These are phyloP conservation scores for Beta macrorhiza DNA, from an alignment of 179 eudicot species.

Conservation along the genomic window DNA sequence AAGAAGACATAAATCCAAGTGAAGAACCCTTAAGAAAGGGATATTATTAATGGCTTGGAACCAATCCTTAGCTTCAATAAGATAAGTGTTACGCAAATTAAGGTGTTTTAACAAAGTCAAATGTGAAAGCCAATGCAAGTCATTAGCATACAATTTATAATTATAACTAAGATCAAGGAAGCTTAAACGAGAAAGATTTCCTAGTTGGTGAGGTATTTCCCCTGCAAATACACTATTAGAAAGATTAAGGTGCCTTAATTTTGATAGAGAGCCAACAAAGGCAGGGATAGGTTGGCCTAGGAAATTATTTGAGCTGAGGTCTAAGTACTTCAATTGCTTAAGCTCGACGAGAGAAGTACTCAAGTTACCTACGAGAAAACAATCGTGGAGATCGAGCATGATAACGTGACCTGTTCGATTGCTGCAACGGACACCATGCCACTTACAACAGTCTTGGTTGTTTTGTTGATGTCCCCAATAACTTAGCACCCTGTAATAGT, in stretches of 20 bases:
- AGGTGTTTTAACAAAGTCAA: conserved; percentile 15
- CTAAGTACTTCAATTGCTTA: conserved; percentile 22
- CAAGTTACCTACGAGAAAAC: conserved; percentile 24
- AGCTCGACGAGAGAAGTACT: conserved; percentile 31
- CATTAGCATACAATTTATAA: not conserved
- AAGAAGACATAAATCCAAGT: not conserved
- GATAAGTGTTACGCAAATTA: not conserved
- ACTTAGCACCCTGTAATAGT: not conserved
- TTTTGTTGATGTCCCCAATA: not conserved
- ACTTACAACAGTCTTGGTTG: not conserved
- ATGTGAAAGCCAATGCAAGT: conserved; percentile 29
- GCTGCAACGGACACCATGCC: not conserved
- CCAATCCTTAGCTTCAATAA: not conserved
- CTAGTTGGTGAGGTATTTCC: conserved; percentile 12
- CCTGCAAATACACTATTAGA: not conserved
- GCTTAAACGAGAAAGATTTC: conserved; percentile 12
- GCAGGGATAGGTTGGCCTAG: not conserved
- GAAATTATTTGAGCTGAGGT: conserved; percentile 14
- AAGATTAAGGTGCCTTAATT: conserved; percentile 23
- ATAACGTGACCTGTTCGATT: not conserved
- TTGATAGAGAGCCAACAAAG: conserved; percentile 1
- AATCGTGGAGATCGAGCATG: not conserved
- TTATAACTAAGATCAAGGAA: conserved; percentile 9
- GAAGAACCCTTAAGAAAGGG: conserved; percentile 6
- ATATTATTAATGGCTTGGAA: not conserved